Conservation (phyloP, 225 moss, liverwort and hornwort species). For the Thuidium tamariscinum region DNA sequence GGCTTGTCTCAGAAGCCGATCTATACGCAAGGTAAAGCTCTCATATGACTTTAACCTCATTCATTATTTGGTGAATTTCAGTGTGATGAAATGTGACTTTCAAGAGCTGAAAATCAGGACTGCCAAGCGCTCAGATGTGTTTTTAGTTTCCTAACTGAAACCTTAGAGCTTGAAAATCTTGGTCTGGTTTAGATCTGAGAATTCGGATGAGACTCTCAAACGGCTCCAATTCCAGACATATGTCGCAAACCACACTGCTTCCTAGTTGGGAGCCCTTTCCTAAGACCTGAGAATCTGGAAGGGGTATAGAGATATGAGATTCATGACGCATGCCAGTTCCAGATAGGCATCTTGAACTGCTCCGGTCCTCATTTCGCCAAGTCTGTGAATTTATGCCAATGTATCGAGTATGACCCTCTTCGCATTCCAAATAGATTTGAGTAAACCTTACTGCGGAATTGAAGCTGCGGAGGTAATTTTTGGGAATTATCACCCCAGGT, state of each 20-base stretch:
- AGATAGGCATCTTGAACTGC: not conserved
- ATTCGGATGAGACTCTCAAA: not conserved
- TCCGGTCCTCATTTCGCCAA: not conserved
- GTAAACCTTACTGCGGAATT: not conserved
- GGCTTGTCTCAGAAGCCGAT: conserved; percentile 97
- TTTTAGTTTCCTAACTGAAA: not conserved
- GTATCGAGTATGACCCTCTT: not conserved
- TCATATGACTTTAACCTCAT: not conserved
- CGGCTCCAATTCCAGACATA: not conserved
- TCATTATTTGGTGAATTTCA: not conserved
- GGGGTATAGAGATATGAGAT: not conserved
- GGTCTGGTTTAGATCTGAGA: not conserved
- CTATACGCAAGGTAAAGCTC: conserved; percentile 53
- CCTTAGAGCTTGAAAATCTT: not conserved
- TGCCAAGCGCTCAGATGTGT: not conserved
- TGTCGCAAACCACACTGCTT: too few species aligned
- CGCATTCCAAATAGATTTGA: not conserved
- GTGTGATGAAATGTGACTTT: not conserved
- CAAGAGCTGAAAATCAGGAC: not conserved
- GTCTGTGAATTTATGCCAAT: not conserved
- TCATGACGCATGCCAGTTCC: not conserved
- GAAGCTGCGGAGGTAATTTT: not conserved
- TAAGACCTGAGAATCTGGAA: not conserved
- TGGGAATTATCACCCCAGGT: not conserved
- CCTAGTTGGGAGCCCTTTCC: not conserved